Evolutionary conservation across 805 yeast genomes (phyloP).

Genomic region (Barnettozyma salicaria): DNA sequence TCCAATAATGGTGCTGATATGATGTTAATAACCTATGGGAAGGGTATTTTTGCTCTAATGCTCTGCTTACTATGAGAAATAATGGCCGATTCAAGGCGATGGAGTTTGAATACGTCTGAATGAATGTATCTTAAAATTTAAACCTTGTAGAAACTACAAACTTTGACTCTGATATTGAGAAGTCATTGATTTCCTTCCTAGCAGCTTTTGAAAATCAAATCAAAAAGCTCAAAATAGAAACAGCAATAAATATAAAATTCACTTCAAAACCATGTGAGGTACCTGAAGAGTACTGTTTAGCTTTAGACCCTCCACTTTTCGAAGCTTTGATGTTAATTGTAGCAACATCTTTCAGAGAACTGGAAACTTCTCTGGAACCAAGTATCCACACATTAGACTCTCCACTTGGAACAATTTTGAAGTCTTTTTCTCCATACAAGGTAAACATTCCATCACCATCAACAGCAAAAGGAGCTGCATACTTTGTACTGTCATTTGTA

Average conservation of each 20-base stretch:
- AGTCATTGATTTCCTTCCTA: too few species aligned
- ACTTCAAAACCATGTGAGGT: background rate
- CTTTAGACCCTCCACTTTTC: background rate
- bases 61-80: too few species aligned
- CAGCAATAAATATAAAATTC: too few species aligned
- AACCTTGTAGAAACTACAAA: too few species aligned
- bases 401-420: conserved; percentile 8
- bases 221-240: too few species aligned
- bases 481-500: background rate
- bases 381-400: conserved; percentile 2
- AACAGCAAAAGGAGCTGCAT: conserved; percentile 6
- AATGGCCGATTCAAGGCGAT: too few species aligned
- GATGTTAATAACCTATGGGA: background rate
- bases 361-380: conserved; percentile 1
- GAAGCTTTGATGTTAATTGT: conserved; percentile 9
- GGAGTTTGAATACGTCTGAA: too few species aligned
- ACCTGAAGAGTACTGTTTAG: background rate
- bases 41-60: background rate
- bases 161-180: too few species aligned
- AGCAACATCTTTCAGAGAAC: background rate
- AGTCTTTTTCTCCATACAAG: conserved; percentile 2
- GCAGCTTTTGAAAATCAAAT: too few species aligned
- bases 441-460: conserved; percentile 3
- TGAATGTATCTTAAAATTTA: too few species aligned
- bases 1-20: too few species aligned